These are phyloP conservation scores for Platismatia glauca DNA, from an alignment of 495 filamentous ascomycete species.

Conservation along the genomic window DNA sequence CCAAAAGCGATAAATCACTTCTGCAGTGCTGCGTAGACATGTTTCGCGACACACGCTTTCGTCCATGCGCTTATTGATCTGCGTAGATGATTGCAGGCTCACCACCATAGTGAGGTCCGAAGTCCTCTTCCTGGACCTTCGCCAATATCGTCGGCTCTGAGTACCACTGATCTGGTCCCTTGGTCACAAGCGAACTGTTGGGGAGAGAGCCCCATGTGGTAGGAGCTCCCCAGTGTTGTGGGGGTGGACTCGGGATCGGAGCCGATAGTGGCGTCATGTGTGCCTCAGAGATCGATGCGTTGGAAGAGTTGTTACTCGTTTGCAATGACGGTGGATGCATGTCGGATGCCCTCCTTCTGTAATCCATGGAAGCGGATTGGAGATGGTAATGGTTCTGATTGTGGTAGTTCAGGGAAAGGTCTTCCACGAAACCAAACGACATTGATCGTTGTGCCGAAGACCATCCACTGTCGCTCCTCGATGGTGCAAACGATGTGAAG, in stretches of 20 bases:
- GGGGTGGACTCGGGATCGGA: constrained; percentile 21
- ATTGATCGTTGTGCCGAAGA: constrained; percentile 20
- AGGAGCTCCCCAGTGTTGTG: constrained; percentile 13
- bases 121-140: constrained; percentile 27
- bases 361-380: constrained; percentile 16
- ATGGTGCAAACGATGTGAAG: constrained; percentile 21
- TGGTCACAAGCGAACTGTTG: constrained; percentile 19
- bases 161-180: constrained; percentile 25
- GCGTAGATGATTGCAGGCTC: constrained; percentile 20
- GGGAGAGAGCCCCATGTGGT: constrained; percentile 20
- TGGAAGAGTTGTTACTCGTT: constrained; percentile 23
- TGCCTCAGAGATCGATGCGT: constrained; percentile 19
- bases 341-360: constrained; percentile 20
- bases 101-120: constrained; percentile 19
- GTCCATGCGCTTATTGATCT: constrained; percentile 5
- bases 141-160: constrained; percentile 20
- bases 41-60: not conserved
- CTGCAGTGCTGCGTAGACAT: constrained; percentile 3
- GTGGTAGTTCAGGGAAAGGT: constrained; percentile 16
- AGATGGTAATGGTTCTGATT: constrained; percentile 20
- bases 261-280: constrained; percentile 20
- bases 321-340: constrained; percentile 26
- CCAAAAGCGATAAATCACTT: not conserved
- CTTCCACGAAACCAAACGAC: constrained; percentile 24
- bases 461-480: constrained; percentile 21